Percentiles rank a stretch among this genome's conserved stretches.
These are phyloP conservation scores for Aechmea fasciata DNA, from an alignment of 176 grass and related monocot species.

Conservation along the genomic window DNA sequence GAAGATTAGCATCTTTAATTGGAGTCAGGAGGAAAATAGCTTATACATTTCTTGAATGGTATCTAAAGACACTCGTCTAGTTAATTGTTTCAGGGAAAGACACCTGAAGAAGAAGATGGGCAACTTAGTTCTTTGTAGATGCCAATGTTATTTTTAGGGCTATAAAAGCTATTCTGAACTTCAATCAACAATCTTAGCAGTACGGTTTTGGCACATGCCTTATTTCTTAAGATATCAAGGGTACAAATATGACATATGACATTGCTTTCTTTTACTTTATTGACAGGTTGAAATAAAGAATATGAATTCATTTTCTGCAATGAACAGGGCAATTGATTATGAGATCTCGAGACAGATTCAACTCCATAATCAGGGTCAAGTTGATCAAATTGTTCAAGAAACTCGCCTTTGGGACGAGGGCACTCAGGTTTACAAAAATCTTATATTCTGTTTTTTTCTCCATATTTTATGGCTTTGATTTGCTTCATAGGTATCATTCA, in stretches of 20 bases:
- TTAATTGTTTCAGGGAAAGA: too few relatives aligned
- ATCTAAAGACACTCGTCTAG: neutral
- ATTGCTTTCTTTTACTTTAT: neutral
- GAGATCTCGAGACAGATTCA: constrained; percentile 73
- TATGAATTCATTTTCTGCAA: constrained; percentile 90
- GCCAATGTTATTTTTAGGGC: too few relatives aligned
- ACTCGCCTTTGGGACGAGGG: constrained; percentile 86
- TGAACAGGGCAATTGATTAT: constrained; percentile 87
- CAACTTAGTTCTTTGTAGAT: too few relatives aligned
- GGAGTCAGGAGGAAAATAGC: neutral
- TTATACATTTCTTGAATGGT: neutral
- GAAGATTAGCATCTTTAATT: neutral
- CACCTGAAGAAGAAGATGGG: too few relatives aligned
- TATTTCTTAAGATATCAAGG: neutral
- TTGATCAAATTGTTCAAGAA: constrained; percentile 92
- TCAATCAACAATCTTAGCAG: too few relatives aligned
- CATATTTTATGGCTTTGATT: neutral
- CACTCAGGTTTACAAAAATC: constrained; percentile 46
- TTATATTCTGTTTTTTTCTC: constrained; percentile 1
- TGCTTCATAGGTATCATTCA: neutral
- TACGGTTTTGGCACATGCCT: neutral
- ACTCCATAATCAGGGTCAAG: constrained; percentile 63
- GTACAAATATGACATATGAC: constrained; percentile 1
- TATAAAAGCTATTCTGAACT: too few relatives aligned
- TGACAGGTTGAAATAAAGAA: constrained; percentile 86